phyloP scores from a whole-genome alignment of 1,139 yeast species.

The Yamadazyma blattariae region DNA sequence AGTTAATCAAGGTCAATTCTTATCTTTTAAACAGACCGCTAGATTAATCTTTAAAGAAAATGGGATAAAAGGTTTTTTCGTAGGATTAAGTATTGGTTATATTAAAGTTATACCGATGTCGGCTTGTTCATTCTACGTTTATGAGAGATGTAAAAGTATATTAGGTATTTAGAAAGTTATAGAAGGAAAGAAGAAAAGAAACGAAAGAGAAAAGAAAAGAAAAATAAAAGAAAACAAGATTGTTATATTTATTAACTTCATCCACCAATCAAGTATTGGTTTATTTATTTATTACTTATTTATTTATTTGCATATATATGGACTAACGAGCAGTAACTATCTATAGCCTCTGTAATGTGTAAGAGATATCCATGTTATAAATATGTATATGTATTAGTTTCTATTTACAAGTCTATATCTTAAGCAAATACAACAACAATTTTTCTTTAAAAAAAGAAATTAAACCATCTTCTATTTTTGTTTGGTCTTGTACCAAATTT shows the following conservation, averaged over 20 bases:
- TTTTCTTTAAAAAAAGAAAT: constrained; percentile 49
- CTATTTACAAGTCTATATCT: too few relatives aligned
- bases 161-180: constrained; percentile 59
- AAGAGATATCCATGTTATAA: too few relatives aligned
- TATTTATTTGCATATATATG: constrained; percentile 1
- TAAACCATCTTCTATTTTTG: constrained; percentile 56
- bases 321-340: too few relatives aligned
- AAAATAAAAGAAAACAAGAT: too few relatives aligned
- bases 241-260: too few relatives aligned
- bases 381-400: too few relatives aligned
- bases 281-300: constrained; percentile 4
- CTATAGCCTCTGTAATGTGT: too few relatives aligned
- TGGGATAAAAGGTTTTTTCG: constrained; percentile 85
- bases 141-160: constrained; percentile 75
- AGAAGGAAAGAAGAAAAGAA: too few relatives aligned
- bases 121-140: constrained; percentile 92
- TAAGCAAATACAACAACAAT: too few relatives aligned
- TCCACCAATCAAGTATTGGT: too few relatives aligned
- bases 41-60: constrained; percentile 62
- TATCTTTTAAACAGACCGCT: constrained; percentile 52
- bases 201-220: too few relatives aligned
- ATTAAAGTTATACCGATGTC: constrained; percentile 96
- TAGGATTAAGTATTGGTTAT: constrained; percentile 93
- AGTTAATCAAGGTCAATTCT: constrained; percentile 57
- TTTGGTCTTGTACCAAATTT: constrained; percentile 55